Evolutionary conservation across 768 basidiomycete genomes (phyloP), one percentile per base, ranked within the genome.

Genomic region (Lactarius indigo): DNA sequence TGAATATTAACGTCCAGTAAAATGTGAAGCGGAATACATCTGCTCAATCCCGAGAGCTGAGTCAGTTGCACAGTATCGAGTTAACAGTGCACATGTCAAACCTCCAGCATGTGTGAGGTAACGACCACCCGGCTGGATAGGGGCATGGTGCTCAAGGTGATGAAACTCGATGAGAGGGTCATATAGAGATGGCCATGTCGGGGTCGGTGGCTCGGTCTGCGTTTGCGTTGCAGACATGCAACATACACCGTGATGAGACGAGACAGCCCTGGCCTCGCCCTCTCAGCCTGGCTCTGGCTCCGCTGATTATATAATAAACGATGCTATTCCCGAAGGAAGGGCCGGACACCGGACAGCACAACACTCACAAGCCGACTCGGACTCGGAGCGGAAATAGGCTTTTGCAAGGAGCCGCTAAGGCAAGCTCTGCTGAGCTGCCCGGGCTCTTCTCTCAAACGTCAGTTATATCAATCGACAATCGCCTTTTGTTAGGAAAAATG

Each of bases 11-110:
- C 17, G 63, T 66, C 70, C 70, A 71, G 41, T 59, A 71, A 39
- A 71, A 71, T 8, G 68, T 71, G 63, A 66, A 71, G 41, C 65
- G 68, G 59, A 71, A 69, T n/a, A 66, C 70, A 20, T 71, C 70
- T 71, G 54, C 50, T 23, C 41, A 26, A 18, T 33, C 59, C 50
- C 18, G 23, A 59, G 26, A 50, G 50, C 30, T n/a, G 57, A 52
- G 57, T 66, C 44, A 52, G 65, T 47, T 47, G 31, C 9, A 35
- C 54, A 15, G 13, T 13, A 50, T 23, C 26, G 6, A 18, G 26
- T 31, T 31, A n/a, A 41, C 54, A 56, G 30, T 20, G 26, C 39
- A 60, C 31, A 33, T 35, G 54, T 23, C 61, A 59, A 44, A 68
- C 66, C 66, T 56, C 57, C 41, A 2, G 39, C 63, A 17, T 64